Evolutionary conservation across 805 yeast species (phyloP).

Genomic region (Komagataella kurtzmanii): DNA sequence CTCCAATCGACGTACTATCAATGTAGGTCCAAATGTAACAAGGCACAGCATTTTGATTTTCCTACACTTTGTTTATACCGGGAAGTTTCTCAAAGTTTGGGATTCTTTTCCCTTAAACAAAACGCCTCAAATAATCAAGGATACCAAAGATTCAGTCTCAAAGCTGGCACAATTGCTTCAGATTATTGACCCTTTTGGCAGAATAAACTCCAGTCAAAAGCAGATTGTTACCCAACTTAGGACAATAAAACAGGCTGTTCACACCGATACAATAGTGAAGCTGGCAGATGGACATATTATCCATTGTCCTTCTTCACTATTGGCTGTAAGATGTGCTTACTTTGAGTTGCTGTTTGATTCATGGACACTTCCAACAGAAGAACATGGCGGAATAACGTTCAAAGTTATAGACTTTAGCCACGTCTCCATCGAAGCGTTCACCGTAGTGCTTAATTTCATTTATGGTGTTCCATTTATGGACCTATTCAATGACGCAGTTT

Average conservation of each 20-base stretch:
- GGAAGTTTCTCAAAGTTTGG: conserved; percentile 32
- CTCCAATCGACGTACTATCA: neutral
- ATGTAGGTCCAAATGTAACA: neutral
- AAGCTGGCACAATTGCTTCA: conserved; percentile 8
- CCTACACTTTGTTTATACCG: conserved; percentile 37
- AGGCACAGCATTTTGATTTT: conserved; percentile 20
- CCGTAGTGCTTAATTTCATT: conserved; percentile 35
- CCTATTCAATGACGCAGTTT: conserved; percentile 20
- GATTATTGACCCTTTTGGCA: conserved; percentile 2
- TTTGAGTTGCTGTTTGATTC: conserved; percentile 44
- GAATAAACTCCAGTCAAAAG: neutral
- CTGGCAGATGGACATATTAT: conserved; percentile 31
- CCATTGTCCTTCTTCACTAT: conserved; percentile 33
- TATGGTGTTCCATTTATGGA: conserved; percentile 36
- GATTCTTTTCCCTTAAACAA: conserved; percentile 16
- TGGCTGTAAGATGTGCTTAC: conserved; percentile 45
- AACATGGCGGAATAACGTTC: conserved; percentile 1
- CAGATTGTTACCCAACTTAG: neutral
- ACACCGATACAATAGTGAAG: conserved; percentile 27
- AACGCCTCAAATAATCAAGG: conserved; percentile 17
- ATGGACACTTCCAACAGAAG: neutral
- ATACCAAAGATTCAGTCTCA: conserved; percentile 9
- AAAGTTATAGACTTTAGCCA: conserved; percentile 27
- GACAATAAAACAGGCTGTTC: neutral
- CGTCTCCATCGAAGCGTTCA: conserved; percentile 27